These are phyloP conservation scores for Dipteronia dyeriana DNA, from an alignment of 345 rosid species.

Conservation along the genomic window DNA sequence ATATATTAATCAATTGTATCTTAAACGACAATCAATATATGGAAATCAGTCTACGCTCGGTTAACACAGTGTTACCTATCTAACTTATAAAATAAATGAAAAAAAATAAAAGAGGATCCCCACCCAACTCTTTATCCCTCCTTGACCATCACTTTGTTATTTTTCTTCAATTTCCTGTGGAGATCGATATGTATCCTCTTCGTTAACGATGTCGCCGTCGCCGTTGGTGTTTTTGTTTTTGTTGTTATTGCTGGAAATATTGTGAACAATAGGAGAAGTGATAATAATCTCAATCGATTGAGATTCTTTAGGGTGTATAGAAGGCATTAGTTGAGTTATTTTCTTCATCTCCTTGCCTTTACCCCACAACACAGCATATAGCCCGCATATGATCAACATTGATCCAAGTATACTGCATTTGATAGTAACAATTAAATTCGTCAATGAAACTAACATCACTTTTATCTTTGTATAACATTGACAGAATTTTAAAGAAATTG, in stretches of 20 bases:
- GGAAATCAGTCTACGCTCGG: too few relatives aligned
- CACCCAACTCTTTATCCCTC: background rate
- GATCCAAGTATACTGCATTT: conserved; percentile 48
- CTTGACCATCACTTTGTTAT: background rate
- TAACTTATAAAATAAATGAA: too few relatives aligned
- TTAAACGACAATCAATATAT: too few relatives aligned
- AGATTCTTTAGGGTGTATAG: background rate
- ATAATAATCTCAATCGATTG: background rate
- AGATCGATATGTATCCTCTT: background rate
- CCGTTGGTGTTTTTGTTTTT: background rate
- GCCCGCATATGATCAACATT: conserved; percentile 42
- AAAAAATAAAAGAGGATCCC: too few relatives aligned
- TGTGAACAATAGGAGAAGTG: background rate
- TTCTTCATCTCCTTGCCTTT: conserved; percentile 41
- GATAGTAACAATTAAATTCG: background rate
- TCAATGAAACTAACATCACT: background rate
- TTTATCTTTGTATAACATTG: background rate
- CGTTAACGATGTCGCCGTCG: background rate
- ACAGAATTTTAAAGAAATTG: background rate
- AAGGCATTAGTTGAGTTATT: background rate
- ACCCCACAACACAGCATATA: conserved; percentile 61
- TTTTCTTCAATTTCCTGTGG: background rate
- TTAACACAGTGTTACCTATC: background rate
- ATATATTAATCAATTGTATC: background rate
- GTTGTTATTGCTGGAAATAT: background rate